A percentile compares a stretch with the other conserved stretches of the same genome.
phyloP scores from a whole-genome alignment of 352 stramenopile species.

The Bremia lactucae region DNA sequence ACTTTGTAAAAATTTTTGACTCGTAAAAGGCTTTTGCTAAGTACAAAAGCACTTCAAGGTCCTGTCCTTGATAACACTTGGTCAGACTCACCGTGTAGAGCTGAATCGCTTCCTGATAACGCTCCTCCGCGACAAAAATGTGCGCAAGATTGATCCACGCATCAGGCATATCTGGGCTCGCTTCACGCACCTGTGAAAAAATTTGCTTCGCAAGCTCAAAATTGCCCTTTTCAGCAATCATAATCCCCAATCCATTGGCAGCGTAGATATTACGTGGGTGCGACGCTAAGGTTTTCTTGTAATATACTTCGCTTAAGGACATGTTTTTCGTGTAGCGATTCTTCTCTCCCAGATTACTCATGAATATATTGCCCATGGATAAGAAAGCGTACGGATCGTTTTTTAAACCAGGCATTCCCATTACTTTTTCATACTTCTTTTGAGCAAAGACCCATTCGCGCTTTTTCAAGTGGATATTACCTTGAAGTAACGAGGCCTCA shows the following conservation, averaged over 20 bases:
- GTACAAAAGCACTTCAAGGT: conserved; percentile 74
- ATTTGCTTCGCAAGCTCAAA: conserved; percentile 93
- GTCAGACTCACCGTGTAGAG: conserved; percentile 89
- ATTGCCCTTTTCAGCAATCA: conserved; percentile 96
- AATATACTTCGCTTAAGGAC: conserved; percentile 89
- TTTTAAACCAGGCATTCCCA: conserved; percentile 91
- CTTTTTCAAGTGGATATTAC: conserved; percentile 92
- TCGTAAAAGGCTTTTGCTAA: conserved; percentile 86
- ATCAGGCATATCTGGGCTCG: conserved; percentile 92
- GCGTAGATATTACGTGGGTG: conserved; percentile 93
- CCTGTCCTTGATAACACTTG: conserved; percentile 85
- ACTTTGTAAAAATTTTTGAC: conserved; percentile 83
- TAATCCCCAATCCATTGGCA: conserved; percentile 95
- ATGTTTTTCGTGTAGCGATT: conserved; percentile 95
- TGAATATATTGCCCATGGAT: conserved; percentile 97
- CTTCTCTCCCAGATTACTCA: conserved; percentile 93
- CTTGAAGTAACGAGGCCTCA: conserved; percentile 90
- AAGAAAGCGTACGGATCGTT: conserved; percentile 95
- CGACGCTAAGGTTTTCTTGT: conserved; percentile 90
- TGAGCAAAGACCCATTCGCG: conserved; percentile 92
- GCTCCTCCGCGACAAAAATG: conserved; percentile 94
- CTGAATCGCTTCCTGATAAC: conserved; percentile 92
- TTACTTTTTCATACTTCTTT: conserved; percentile 89
- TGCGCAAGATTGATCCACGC: conserved; percentile 95
- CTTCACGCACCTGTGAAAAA: conserved; percentile 93